Conservation (phyloP, 352 stramenopile genomes). For the Thalassiosira ordinaria region DNA sequence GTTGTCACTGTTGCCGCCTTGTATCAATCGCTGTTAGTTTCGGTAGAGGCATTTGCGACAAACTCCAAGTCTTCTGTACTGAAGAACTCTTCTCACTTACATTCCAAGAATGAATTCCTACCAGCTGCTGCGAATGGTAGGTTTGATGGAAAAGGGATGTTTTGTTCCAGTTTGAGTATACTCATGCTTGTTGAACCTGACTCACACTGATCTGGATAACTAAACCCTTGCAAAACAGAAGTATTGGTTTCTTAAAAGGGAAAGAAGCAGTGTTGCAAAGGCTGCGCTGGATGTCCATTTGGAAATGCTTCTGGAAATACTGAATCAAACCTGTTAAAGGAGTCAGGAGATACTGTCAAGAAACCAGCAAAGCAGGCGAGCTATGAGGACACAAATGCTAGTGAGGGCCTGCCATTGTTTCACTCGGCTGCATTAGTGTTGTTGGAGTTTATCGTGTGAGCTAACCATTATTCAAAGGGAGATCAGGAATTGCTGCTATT, state of each 20-base stretch:
- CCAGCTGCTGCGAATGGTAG: conserved; percentile 5
- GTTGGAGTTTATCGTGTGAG: conserved; percentile 1
- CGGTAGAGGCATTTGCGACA: not conserved
- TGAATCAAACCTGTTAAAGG: not conserved
- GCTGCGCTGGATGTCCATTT: not conserved
- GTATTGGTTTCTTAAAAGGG: conserved; percentile 3
- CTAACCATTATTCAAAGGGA: no score
- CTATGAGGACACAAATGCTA: not conserved
- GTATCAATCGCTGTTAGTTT: not conserved
- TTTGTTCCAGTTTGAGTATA: no score
- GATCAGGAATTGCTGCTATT: not conserved
- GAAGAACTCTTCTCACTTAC: not conserved
- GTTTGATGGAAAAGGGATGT: no score
- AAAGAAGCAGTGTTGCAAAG: conserved; percentile 1
- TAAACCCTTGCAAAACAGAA: not conserved
- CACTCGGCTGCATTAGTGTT: not conserved
- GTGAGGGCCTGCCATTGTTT: conserved; percentile 3
- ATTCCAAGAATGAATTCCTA: conserved; percentile 1
- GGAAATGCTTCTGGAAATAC: conserved; percentile 4
- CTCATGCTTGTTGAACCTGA: no score
- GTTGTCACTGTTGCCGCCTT: not conserved
- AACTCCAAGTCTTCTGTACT: not conserved
- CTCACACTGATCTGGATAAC: no score
- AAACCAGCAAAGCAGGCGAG: not conserved
- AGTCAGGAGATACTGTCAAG: not conserved